Base-by-base conservation (phyloP, 805 yeast species). In the Candida taoyuanica region DNA sequence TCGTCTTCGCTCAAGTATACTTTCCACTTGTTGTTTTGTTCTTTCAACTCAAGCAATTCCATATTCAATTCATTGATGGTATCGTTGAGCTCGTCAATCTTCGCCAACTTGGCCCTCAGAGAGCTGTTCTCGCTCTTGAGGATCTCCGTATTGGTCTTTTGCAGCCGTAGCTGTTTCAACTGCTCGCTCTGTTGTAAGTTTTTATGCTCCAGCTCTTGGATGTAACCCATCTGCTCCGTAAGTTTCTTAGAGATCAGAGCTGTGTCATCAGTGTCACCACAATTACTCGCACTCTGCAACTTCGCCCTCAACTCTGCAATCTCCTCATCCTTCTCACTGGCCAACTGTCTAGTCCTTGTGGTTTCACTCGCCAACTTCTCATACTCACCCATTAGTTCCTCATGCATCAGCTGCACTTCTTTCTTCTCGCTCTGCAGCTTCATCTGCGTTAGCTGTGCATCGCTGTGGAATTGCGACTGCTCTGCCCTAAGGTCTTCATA, bases 101-200 rank as follows among this genome's bases (percentile, higher is more conserved):
- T 46, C 3, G 49, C 40, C 15, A 78, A 31, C 42, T 69, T 70
- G 15, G 62, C 57, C 17, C 58, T 52, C 24, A 80, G 54, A 0
- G 70, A 49, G 0, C 53, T 44, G 38, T 74, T 78, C 43, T 81
- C 82, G 44, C 75, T 81, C 46, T 70, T 74, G 24, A 81, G 58
- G 8, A 81, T 51, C 48, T 76, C 82, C 5, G 60, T 56, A 18
- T 73, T 68, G 20, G 59, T 56, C 43, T 74, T 64, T 42, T 67
- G 66, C 43, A 72, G 59, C 44, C 73, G 73, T 17, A 76, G 60
- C 8, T 65, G 62, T 44, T 70, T 69, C 40, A 81, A 66, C 28
- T 75, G 70, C 42, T 68, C 72, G 17, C 75, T 62, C 51, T 81
- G 77, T 7, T 68, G 62, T 36, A 77, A 61, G 43, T 75, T 73